Base-by-base conservation (phyloP, 2,329 filamentous ascomycete genomes). In the Knoxdaviesia proteae region DNA sequence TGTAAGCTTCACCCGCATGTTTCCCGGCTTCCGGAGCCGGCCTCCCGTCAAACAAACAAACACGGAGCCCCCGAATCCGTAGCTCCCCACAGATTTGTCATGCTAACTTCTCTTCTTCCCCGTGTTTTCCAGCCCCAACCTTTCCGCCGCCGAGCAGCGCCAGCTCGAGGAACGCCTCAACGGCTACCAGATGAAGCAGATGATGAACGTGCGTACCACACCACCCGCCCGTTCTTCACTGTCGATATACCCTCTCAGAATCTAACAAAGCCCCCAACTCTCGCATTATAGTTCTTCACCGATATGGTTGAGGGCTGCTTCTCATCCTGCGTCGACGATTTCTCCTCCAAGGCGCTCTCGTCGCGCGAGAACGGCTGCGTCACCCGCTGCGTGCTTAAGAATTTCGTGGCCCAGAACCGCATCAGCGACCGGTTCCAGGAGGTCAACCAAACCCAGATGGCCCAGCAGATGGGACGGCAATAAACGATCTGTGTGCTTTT, bases 141-240 rank as follows among this genome's bases (percentile, higher is more conserved):
- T 44, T 47, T 49, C 49, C 44, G 39, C 41, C 54, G 61, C 75
- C 54, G 88, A 96, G 70, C 83, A 92, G 69, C 82, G 84, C 65
- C 84, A 90, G 71, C 81, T 98, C 58, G 80, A 93, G 64, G 66
- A 75, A 65, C 84, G 90, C 63, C 87, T 98, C 75, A 86, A 96
- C 69, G 82, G 83, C 66, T 92, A 90, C 65, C 90, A 98, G 66
- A 84, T 98, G 71, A 94, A 94, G 68, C 88, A 96, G 60, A 96
- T 98, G 59, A 94, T 96, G 80, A 82, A 76, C 55, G 90, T 96
- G 71, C 53, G 84, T 69, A 44, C 35, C 44, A 47, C 39, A 42
- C 42, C 42, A 41, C 33, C 46, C 40, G 45, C 30, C 38, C 9
- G 10, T 34, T 34, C 6, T 38, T 6, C 8, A 31, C 29, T 8